Evolutionary conservation across 2,329 filamentous ascomycete genomes (phyloP), one percentile per base, ranked within the genome.

Genomic region (Stemphylium vesicarium): DNA sequence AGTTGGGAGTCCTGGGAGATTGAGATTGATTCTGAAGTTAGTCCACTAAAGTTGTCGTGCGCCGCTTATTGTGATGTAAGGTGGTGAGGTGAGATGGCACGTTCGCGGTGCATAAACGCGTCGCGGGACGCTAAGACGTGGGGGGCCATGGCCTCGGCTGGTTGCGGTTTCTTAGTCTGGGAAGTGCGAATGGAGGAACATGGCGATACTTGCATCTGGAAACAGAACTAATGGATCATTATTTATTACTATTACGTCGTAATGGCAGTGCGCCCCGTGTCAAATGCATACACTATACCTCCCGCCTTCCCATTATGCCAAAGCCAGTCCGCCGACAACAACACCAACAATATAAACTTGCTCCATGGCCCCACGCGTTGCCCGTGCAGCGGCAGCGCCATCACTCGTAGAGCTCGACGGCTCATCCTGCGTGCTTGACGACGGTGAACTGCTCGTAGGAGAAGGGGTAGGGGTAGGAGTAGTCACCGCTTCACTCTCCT

Each of bases 1-100:
- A n/a, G 42, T 53, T 4, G 64, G 69, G 9, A 53, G 53, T 35
- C 66, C 51, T 6, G 58, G 39, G n/a, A 73, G 63, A 15, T 51
- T 29, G 46, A 72, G 61, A n/a, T 12, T 32, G n/a, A 4, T 18
- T 13, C 13, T 29, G 22, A 42, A 32, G 24, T 42, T 12, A 12
- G 1, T 32, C 15, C 8, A 18, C 8, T 33, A 32, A 33, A 8
- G 10, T 9, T 12, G 31, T 33, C 10, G 10, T 33, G 31, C 31
- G 31, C 4, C 31, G 31, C 31, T 32, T 32, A 32, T 32, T 32
- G 29, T n/a, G n/a, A 9, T 10, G 32, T 35, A 35, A 35, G 32
- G n/a, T 35, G 32, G n/a, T n/a, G n/a, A n/a, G n/a, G n/a, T n/a
- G n/a, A n/a, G n/a, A n/a, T n/a, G n/a, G n/a, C n/a, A n/a, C n/a